A percentile compares a stretch with the other conserved stretches of the same genome.
Conservation (phyloP, 1,284 basidiomycete species). For the Trametes sp. region DNA sequence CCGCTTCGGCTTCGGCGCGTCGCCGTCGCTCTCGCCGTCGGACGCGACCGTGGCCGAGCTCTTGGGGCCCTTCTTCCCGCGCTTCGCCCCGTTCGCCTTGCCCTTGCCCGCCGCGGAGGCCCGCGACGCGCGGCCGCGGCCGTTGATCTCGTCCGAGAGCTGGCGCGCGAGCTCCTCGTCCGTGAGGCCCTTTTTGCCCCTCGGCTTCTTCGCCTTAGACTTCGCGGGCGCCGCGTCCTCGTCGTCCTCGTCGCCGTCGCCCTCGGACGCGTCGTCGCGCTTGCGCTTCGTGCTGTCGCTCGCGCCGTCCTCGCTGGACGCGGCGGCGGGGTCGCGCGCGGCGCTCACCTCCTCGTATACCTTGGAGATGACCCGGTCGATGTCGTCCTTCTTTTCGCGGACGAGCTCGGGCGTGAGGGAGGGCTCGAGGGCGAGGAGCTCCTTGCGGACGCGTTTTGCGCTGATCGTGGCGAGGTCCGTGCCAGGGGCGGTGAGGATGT, state of each 20-base stretch:
- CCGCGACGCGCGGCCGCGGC: slow-evolving; percentile 58
- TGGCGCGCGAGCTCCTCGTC: slow-evolving; percentile 78
- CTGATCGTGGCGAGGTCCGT: slow-evolving; percentile 78
- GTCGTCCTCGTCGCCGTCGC: slow-evolving; percentile 39
- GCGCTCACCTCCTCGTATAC: slow-evolving; percentile 67
- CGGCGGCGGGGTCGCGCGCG: slow-evolving; percentile 28
- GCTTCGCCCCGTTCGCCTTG: slow-evolving; percentile 53
- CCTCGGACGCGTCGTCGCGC: slow-evolving; percentile 45
- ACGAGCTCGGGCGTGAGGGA: slow-evolving; percentile 61
- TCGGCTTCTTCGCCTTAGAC: slow-evolving; percentile 42
- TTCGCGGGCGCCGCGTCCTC: slow-evolving; percentile 39
- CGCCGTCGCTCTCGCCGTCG: slow-evolving; percentile 54
- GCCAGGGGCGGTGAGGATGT: slow-evolving; percentile 73
- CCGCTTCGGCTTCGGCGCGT: slow-evolving; percentile 44
- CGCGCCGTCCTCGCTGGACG: slow-evolving; percentile 35
- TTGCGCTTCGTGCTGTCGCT: slow-evolving; percentile 43
- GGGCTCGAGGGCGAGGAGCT: slow-evolving; percentile 59
- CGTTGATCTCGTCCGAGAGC: slow-evolving; percentile 75
- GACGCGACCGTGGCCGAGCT: slow-evolving; percentile 65
- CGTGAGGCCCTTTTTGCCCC: slow-evolving; percentile 51
- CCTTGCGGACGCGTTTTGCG: slow-evolving; percentile 78
- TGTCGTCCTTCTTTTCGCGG: slow-evolving; percentile 62
- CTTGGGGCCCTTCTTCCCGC: slow-evolving; percentile 52
- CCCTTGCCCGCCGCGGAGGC: slow-evolving; percentile 44
- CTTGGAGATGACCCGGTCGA: slow-evolving; percentile 64